A percentile compares a stretch with the other conserved stretches of the same genome.
Evolutionary conservation across 2,329 filamentous ascomycete species (phyloP).

Genomic region (Grosmannia huntii): DNA sequence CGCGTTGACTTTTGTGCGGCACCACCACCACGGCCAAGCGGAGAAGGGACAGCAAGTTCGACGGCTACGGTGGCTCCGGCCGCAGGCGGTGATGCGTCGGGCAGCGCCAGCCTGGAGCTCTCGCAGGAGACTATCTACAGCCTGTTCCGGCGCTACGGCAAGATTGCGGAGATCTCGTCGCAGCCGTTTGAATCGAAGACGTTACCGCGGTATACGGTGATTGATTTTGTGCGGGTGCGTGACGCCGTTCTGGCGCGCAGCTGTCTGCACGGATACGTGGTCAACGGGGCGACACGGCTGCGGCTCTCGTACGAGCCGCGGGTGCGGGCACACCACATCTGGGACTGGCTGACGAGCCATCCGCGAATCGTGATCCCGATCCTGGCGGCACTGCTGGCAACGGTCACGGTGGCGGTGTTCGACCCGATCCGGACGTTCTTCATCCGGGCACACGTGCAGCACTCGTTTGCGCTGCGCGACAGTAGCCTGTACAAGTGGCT

Average conservation of each 20-base stretch:
- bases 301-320: conserved; percentile 75
- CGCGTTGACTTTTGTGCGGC: conserved; percentile 76
- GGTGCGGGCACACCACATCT: conserved; percentile 64
- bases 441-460: conserved; percentile 75
- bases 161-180: conserved; percentile 70
- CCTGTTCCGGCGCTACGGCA: conserved; percentile 81
- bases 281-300: conserved; percentile 50
- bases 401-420: conserved; percentile 76
- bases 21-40: conserved; percentile 26
- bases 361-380: conserved; percentile 79
- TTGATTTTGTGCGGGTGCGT: conserved; percentile 62
- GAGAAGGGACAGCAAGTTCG: background rate
- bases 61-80: background rate
- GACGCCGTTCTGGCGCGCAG: conserved; percentile 83
- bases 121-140: conserved; percentile 80
- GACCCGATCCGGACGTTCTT: conserved; percentile 92
- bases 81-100: conserved; percentile 26
- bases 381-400: conserved; percentile 67
- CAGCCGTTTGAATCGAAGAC: conserved; percentile 81
- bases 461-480: conserved; percentile 60
- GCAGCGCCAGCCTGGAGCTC: conserved; percentile 57
- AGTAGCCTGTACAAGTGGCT: conserved; percentile 71
- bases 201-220: conserved; percentile 62
- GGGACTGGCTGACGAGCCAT: conserved; percentile 78
- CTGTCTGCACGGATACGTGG: conserved; percentile 74